Evolutionary conservation across 2,329 filamentous ascomycete genomes (phyloP).

Genomic region (Fusarium liriodendri): DNA sequence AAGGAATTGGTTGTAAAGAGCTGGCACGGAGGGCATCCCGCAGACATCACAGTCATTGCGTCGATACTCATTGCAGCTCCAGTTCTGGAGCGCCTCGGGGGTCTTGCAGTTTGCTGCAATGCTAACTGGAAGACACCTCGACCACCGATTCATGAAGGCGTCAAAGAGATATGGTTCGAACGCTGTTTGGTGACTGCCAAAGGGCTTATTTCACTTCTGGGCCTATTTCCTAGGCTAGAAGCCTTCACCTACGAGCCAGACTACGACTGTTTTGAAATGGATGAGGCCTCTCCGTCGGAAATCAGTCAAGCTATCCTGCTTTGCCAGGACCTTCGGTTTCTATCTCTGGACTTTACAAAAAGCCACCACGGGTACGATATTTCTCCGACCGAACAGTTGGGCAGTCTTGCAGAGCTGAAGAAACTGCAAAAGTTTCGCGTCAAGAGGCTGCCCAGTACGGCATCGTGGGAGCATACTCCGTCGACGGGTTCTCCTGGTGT

Average conservation of each 20-base stretch:
- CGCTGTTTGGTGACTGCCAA: too few relatives aligned
- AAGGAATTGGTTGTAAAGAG: not conserved
- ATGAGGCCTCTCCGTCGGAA: too few relatives aligned
- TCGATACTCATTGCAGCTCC: not conserved
- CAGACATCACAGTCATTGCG: not conserved
- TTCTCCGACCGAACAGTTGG: not conserved
- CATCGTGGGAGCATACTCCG: too few relatives aligned
- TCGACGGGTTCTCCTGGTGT: not conserved
- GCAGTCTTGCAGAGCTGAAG: not conserved
- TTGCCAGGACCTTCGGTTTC: not conserved
- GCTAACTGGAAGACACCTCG: not conserved
- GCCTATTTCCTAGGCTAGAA: not conserved
- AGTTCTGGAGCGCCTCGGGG: not conserved
- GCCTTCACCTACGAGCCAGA: not conserved
- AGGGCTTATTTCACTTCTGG: not conserved
- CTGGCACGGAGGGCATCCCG: not conserved
- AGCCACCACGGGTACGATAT: accelerated
- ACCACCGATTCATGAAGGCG: not conserved
- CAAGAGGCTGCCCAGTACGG: too few relatives aligned
- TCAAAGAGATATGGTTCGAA: not conserved
- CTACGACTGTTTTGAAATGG: not conserved
- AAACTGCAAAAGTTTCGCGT: not conserved
- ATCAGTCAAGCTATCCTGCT: not conserved
- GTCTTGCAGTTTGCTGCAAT: too few relatives aligned
- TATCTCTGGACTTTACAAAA: not conserved